phyloP scores from a whole-genome alignment of 805 yeast species.

The Metschnikowia baotianmanensis region DNA sequence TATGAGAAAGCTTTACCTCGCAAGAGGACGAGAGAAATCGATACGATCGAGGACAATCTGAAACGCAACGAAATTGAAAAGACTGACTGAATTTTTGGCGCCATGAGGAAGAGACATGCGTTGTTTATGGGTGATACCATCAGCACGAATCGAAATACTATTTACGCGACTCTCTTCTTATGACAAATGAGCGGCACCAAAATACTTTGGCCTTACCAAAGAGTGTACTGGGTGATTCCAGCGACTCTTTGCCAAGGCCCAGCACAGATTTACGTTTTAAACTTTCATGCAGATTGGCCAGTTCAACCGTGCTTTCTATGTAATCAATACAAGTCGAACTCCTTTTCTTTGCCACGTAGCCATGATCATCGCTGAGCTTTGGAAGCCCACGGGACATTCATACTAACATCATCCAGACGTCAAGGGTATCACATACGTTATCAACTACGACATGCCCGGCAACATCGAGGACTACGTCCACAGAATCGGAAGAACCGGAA shows the following conservation, averaged over 20 bases:
- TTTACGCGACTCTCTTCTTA: slow-evolving; percentile 8
- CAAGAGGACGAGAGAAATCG: slow-evolving; percentile 12
- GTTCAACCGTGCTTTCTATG: slow-evolving; percentile 18
- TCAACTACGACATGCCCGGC: slow-evolving; percentile 97
- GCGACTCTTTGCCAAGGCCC: slow-evolving; percentile 1
- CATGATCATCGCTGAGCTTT: slow-evolving; percentile 9
- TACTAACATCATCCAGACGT: slow-evolving; percentile 66
- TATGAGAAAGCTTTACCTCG: slow-evolving; percentile 17
- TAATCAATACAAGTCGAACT: slow-evolving; percentile 25
- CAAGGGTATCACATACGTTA: slow-evolving; percentile 91
- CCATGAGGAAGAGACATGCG: slow-evolving; percentile 11
- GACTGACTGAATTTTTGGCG: slow-evolving; percentile 11
- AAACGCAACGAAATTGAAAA: slow-evolving; percentile 11
- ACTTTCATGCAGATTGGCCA: slow-evolving; percentile 14
- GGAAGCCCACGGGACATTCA: neutral
- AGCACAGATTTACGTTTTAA: slow-evolving; percentile 10
- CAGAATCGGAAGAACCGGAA: slow-evolving; percentile 99
- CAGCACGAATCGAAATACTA: neutral
- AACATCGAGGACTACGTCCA: slow-evolving; percentile 98
- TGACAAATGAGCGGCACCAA: slow-evolving; percentile 10
- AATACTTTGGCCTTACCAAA: neutral
- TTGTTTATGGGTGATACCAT: slow-evolving; percentile 2
- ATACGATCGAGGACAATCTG: slow-evolving; percentile 12
- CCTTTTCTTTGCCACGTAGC: slow-evolving; percentile 19
- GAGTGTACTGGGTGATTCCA: slow-evolving; percentile 11